Base-by-base conservation (phyloP, 1,284 basidiomycete species). In the Irpex sp. region DNA sequence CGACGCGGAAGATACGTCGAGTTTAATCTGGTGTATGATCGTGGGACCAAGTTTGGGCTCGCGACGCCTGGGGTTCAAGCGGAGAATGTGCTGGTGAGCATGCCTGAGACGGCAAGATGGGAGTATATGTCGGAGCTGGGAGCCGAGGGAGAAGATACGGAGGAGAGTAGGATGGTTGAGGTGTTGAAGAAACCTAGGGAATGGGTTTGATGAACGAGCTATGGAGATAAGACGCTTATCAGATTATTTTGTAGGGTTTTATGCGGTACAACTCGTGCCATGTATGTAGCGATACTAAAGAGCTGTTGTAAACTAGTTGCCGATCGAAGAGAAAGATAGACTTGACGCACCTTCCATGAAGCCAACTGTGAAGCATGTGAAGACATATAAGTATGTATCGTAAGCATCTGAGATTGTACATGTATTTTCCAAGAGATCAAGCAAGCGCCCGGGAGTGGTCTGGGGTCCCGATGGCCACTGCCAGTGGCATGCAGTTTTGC, bases 1-100 rank as follows among this genome's bases (percentile, higher is more conserved):
- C 82, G 95, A 51, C 80, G 95, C 37, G 94, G 95, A 0, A 82
- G 93, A 64, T 96, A 96, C 71, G 95, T 96, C 59, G 95, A 98
- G 75, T 98, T 97, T 78, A 97, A 96, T 73, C 77, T 98, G 62
- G 87, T 97, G 9, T 88, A 92, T 69, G 95, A 97, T 72, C 80
- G 89, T 18, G 91, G 91, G 9, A 93, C 90, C 23, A 91, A 88
- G 74, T 96, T 97, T 69, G 94, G 95, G 9, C 77, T 98, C 63
- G 87, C 86, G 78, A 94, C 94, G 2, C 95, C 94, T 16, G 93
- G 92, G 5, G 94, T 93, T 21, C 81, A 94, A 64, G 89, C 96
- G 19, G 95, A 98, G 80, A 94, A 91, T 71, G 95, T 97, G 62
- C 75, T 96, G 61, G 95, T 96, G 91, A 93, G 88, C 71, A 72